Base-by-base conservation (phyloP, 164 flowering plant genomes). In the Cinnamomum micranthum region DNA sequence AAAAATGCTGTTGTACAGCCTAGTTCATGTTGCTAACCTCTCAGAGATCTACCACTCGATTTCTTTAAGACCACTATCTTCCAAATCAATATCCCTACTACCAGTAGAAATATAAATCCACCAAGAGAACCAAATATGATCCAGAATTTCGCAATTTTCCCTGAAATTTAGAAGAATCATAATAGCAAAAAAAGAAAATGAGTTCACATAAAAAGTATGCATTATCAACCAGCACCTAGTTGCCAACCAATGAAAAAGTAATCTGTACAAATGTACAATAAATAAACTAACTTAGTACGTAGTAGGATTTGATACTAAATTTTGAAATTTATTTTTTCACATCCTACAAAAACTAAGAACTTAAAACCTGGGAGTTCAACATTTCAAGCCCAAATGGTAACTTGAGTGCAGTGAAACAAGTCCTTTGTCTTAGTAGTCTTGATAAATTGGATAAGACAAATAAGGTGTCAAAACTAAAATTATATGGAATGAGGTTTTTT, bases 21-120 rank as follows among this genome's bases (percentile, higher is more conserved):
- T 1, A 11, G 24, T 65, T 20, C 52, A 52, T 72, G 50, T 14
- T 27, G 33, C 71, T 68, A 65, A 76, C 78, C 74, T 64, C 17
- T 71, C 25, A 65, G 47, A 71, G 71, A 22, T 65, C 33, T 51
- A 50, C 14, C 2, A 55, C 17, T 62, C 15, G 71, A 64, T 19
- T 9, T 50, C 25, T 47, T 50, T 9, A 27, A 17, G 20, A n/a
- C 33, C 31, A 13, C 64, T 6, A 12, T 31, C 60, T 71, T 76
- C 78, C 74, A 76, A 52, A 76, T 27, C 70, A 70, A 33, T 50
- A 65, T 63, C 22, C 73, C 73, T n/a, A 35, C 19, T 24, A 65
- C 5, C 9, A 76, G 64, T n/a, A 76, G 50, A 64, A 76, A 28
- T 14, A 73, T 70, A 24, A 76, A n/a, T 35, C 78, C 74, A 65